phyloP scores from a whole-genome alignment of 2,329 filamentous ascomycete genomes.

The Phyllosticta ampelicida region DNA sequence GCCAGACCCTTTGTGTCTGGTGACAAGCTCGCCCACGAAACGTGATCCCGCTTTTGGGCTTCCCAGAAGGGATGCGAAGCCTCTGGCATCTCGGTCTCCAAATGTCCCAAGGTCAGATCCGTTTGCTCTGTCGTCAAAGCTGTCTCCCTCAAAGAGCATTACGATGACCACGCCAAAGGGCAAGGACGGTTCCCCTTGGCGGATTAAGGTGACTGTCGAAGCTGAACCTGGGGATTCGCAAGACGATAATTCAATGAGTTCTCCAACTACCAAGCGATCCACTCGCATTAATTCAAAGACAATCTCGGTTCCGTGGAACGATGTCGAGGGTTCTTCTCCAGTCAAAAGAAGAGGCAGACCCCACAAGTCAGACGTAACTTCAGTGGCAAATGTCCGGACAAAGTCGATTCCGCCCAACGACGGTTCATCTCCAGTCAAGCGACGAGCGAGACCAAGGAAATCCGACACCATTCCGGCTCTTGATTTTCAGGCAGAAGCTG shows the following conservation, averaged over 20 bases:
- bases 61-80: constrained; percentile 1
- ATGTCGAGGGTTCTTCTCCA: constrained; percentile 25
- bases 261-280: constrained; percentile 20
- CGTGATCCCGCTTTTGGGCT: neutral
- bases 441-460: constrained; percentile 18
- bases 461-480: neutral
- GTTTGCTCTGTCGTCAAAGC: constrained; percentile 28
- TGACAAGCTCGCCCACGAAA: constrained; percentile 3
- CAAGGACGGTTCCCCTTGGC: constrained; percentile 34
- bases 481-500: neutral
- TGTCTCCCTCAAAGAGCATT: constrained; percentile 35
- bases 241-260: constrained; percentile 19
- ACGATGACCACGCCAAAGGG: constrained; percentile 31
- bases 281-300: constrained; percentile 22
- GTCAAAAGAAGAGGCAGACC: constrained; percentile 27
- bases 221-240: constrained; percentile 31
- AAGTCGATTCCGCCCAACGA: constrained; percentile 19
- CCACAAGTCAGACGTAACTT: constrained; percentile 24
- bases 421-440: constrained; percentile 23
- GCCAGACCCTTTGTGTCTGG: constrained; percentile 25
- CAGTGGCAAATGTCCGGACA: constrained; percentile 14
- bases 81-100: constrained; percentile 1
- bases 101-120: constrained; percentile 5
- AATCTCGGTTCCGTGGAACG: constrained; percentile 33
- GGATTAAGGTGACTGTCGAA: constrained; percentile 41